Conservation (phyloP, 306 rosid species). For the Geum urbanum region DNA sequence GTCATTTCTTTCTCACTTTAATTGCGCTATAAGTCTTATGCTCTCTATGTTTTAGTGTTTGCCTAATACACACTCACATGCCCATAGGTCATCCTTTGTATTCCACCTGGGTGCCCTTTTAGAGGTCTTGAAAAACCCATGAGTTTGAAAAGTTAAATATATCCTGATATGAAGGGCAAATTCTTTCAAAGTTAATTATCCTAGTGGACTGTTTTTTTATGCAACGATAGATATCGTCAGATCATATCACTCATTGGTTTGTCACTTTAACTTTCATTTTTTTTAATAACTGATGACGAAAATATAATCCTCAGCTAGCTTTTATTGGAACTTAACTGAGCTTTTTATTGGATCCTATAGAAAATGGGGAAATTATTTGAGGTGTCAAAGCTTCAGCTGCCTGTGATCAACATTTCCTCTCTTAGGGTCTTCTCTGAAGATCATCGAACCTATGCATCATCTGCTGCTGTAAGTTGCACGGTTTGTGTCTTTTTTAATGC, state of each 20-base stretch:
- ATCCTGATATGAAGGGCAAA: not conserved
- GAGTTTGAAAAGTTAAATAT: constrained; percentile 1
- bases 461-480: constrained; percentile 70
- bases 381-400: constrained; percentile 79
- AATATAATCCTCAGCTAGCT: not conserved
- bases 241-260: not conserved
- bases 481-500: not conserved
- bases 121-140: not conserved
- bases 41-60: not conserved
- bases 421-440: constrained; percentile 83
- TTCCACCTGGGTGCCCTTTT: not conserved
- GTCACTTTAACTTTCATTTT: not conserved
- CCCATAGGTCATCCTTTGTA: not conserved
- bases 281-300: not conserved
- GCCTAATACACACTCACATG: not conserved
- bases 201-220: not conserved
- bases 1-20: not conserved
- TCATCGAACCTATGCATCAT: constrained; percentile 89
- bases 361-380: constrained; percentile 74
- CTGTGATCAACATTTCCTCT: constrained; percentile 73
- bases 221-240: not conserved
- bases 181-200: not conserved
- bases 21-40: not conserved
- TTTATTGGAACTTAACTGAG: not conserved
- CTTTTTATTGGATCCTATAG: constrained; percentile 37